A percentile compares a stretch with the other conserved stretches of the same genome.
Conservation (phyloP, 164 flowering plant genomes). For the Saururus chinensis region DNA sequence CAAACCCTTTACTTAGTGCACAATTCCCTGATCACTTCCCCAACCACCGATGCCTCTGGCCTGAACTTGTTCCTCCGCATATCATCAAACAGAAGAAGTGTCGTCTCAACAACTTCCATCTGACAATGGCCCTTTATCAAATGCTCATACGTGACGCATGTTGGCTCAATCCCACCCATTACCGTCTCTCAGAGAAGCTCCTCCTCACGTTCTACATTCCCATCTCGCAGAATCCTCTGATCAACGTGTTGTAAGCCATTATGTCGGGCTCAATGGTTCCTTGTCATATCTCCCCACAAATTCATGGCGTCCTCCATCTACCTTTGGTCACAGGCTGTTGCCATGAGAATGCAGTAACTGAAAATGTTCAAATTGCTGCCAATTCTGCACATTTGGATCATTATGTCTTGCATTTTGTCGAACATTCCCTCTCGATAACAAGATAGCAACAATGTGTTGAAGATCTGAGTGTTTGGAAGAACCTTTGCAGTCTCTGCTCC, state of each 20-base stretch:
- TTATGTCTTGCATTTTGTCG: conserved; percentile 42
- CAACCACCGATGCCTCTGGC: conserved; percentile 39
- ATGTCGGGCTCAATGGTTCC: conserved; percentile 42
- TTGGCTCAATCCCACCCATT: conserved; percentile 38
- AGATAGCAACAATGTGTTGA: conserved; percentile 46
- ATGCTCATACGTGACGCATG: conserved; percentile 51
- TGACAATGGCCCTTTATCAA: conserved; percentile 60
- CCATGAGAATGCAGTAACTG: conserved; percentile 57
- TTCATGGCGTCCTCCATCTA: conserved; percentile 42
- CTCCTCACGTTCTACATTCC: conserved; percentile 46
- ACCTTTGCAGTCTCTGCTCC: conserved; percentile 11
- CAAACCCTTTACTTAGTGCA: conserved; percentile 28
- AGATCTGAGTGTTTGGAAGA: conserved; percentile 51
- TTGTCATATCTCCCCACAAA: conserved; percentile 57
- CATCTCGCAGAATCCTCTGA: conserved; percentile 50
- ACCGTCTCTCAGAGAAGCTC: conserved; percentile 53
- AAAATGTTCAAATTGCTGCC: conserved; percentile 34
- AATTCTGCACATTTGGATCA: conserved; percentile 39
- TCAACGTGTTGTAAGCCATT: conserved; percentile 58
- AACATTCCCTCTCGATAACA: conserved; percentile 38
- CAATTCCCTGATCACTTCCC: too few species aligned
- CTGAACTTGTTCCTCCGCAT: conserved; percentile 42
- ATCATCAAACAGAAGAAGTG: conserved; percentile 43
- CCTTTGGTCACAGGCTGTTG: conserved; percentile 42
- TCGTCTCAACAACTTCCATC: conserved; percentile 44